Evolutionary conservation across 164 flowering plant genomes (phyloP).

Genomic region (Berberis thunbergii): DNA sequence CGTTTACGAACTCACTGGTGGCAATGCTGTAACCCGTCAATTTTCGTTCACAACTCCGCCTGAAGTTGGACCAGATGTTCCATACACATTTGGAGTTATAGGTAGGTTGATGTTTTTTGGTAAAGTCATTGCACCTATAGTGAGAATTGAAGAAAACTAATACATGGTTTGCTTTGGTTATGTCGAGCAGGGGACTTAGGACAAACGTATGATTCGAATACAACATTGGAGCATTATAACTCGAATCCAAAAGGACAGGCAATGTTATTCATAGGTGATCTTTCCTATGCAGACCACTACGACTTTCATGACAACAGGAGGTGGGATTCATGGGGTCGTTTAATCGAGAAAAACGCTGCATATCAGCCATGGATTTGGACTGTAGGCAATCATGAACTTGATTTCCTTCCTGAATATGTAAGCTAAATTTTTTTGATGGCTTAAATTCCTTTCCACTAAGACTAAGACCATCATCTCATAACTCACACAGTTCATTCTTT

Average conservation of each 20-base stretch:
- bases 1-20: slow-evolving; percentile 28
- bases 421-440: neutral
- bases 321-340: slow-evolving; percentile 41
- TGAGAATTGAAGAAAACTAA: too few species aligned
- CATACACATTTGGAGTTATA: slow-evolving; percentile 42
- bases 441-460: too few species aligned
- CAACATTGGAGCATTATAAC: slow-evolving; percentile 27
- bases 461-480: too few species aligned
- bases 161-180: neutral
- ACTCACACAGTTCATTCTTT: neutral
- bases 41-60: slow-evolving; percentile 47
- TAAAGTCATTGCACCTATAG: neutral
- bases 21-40: slow-evolving; percentile 14
- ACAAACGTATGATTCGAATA: slow-evolving; percentile 33
- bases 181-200: slow-evolving; percentile 35
- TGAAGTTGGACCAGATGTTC: slow-evolving; percentile 36
- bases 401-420: slow-evolving; percentile 32
- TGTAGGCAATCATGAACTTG: slow-evolving; percentile 39
- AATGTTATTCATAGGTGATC: slow-evolving; percentile 32
- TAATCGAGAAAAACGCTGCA: slow-evolving; percentile 30
- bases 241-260: slow-evolving; percentile 26
- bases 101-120: slow-evolving; percentile 13
- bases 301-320: slow-evolving; percentile 23
- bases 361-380: slow-evolving; percentile 48
- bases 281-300: slow-evolving; percentile 35